Evolutionary conservation across 2,329 filamentous ascomycete genomes (phyloP).

Genomic region (Epichloe scottii): DNA sequence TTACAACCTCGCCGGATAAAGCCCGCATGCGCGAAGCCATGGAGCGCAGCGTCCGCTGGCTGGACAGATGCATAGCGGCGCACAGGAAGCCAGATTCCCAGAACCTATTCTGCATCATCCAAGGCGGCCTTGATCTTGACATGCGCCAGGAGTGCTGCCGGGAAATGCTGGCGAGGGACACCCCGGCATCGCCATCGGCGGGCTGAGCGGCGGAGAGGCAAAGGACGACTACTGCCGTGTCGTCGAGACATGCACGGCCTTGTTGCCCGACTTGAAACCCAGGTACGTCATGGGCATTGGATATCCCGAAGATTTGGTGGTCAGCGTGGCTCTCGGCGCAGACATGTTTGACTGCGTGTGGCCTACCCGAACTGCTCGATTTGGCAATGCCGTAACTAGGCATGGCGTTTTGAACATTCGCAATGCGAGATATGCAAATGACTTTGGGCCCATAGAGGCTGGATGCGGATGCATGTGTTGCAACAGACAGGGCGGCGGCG

Average conservation of each 20-base stretch:
- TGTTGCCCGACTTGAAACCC: slow-evolving; percentile 85
- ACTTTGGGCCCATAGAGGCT: slow-evolving; percentile 74
- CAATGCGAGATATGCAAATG: slow-evolving; percentile 59
- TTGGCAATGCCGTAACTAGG: slow-evolving; percentile 84
- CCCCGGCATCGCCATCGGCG: slow-evolving; percentile 92
- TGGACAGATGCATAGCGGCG: slow-evolving; percentile 85
- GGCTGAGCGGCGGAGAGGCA: slow-evolving; percentile 86
- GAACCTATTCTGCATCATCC: slow-evolving; percentile 97
- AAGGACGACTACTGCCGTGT: slow-evolving; percentile 89
- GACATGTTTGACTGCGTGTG: slow-evolving; percentile 99
- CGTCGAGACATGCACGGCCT: slow-evolving; percentile 69
- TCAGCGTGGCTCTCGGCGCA: slow-evolving; percentile 84
- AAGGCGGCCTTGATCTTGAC: slow-evolving; percentile 82
- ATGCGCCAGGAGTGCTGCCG: slow-evolving; percentile 72
- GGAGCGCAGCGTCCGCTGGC: slow-evolving; percentile 87
- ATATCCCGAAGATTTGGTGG: slow-evolving; percentile 90
- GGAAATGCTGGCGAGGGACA: slow-evolving; percentile 82
- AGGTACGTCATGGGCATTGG: slow-evolving; percentile 98
- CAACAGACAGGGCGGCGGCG: slow-evolving; percentile 46
- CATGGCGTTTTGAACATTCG: slow-evolving; percentile 74
- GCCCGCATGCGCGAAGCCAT: slow-evolving; percentile 87
- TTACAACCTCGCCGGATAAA: slow-evolving; percentile 83
- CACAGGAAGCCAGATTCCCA: slow-evolving; percentile 74
- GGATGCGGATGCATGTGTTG: slow-evolving; percentile 76
- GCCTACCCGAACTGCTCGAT: slow-evolving; percentile 91